Conservation (phyloP, 2,329 filamentous ascomycete genomes). For the Alternaria atra region DNA sequence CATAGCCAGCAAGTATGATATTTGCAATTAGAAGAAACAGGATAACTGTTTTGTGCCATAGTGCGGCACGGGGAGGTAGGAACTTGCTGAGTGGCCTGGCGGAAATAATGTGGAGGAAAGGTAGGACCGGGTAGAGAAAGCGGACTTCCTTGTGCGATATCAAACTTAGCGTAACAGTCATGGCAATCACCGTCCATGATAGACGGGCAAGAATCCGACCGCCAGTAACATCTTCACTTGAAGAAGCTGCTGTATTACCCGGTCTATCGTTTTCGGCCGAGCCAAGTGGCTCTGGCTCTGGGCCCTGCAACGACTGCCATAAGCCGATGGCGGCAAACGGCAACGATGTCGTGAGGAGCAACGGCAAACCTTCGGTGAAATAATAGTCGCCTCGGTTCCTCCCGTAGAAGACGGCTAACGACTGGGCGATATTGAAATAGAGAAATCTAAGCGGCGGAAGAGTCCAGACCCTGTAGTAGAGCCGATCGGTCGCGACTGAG, state of each 20-base stretch:
- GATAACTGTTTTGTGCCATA: conserved; percentile 61
- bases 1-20: conserved; percentile 75
- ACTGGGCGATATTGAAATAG: conserved; percentile 88
- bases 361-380: conserved; percentile 84
- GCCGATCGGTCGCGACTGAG: conserved; percentile 74
- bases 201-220: conserved; percentile 37
- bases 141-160: conserved; percentile 97
- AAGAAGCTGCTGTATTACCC: neutral
- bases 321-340: conserved; percentile 77
- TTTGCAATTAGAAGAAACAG: conserved; percentile 70
- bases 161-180: conserved; percentile 73
- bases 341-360: conserved; percentile 83
- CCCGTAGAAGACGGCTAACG: conserved; percentile 91
- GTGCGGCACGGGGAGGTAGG: conserved; percentile 58
- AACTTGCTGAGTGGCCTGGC: conserved; percentile 72
- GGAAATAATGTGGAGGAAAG: conserved; percentile 82
- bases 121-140: conserved; percentile 93
- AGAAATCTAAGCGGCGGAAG: conserved; percentile 89
- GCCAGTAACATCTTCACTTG: conserved; percentile 13
- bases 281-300: conserved; percentile 30
- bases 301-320: conserved; percentile 54
- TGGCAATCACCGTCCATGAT: conserved; percentile 60
- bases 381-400: conserved; percentile 93
- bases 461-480: conserved; percentile 86
- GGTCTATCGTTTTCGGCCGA: neutral